phyloP scores from a whole-genome alignment of 305 asterid genomes.

The Fraxinus velutina region DNA sequence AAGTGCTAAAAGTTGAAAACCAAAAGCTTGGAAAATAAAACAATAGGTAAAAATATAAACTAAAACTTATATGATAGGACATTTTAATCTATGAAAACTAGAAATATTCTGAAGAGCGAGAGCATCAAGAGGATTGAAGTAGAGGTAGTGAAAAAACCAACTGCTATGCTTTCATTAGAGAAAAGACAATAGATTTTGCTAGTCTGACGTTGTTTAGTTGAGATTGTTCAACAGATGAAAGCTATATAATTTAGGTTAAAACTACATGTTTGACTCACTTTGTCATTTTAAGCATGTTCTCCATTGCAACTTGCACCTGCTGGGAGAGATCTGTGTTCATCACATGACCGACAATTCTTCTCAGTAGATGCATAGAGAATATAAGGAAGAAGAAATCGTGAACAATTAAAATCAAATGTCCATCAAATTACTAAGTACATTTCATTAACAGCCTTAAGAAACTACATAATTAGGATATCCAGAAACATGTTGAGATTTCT shows the following conservation, averaged over 20 bases:
- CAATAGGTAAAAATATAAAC: not conserved
- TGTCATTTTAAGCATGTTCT: constrained; percentile 76
- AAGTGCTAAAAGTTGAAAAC: not conserved
- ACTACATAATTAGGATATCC: not conserved
- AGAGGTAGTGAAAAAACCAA: not conserved
- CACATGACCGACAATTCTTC: constrained; percentile 2
- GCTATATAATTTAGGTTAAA: constrained; percentile 7
- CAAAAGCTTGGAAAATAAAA: not conserved
- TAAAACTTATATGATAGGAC: constrained; percentile 4
- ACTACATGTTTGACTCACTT: constrained; percentile 43
- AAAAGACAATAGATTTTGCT: not conserved
- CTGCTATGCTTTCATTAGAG: not conserved
- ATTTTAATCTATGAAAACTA: not conserved
- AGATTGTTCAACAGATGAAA: constrained; percentile 12
- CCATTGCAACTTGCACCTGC: constrained; percentile 70
- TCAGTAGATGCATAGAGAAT: not conserved
- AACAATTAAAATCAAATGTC: constrained; percentile 8
- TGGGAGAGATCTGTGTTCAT: constrained; percentile 64
- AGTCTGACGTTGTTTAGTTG: not conserved
- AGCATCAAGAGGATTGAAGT: not conserved
- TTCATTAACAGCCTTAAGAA: not conserved
- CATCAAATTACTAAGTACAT: constrained; percentile 2
- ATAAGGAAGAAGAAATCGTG: constrained; percentile 1
- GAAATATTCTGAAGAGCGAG: not conserved
- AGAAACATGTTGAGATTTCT: constrained; percentile 4